Conservation (phyloP, 2,329 filamentous ascomycete genomes). For the Lasiodiplodia citricola region DNA sequence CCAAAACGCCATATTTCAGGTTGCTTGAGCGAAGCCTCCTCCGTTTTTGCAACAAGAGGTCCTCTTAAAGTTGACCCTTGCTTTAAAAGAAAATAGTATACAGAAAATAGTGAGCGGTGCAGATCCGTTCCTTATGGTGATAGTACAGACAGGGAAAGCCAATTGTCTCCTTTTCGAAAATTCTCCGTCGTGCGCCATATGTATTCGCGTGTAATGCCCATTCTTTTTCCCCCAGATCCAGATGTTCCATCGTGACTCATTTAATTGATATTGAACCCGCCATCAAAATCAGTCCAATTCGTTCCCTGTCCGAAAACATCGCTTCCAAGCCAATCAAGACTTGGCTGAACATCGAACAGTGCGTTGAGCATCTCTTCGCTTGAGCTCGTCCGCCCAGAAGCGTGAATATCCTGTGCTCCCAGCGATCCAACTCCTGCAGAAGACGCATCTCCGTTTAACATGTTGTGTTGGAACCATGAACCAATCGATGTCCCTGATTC, state of each 20-base stretch:
- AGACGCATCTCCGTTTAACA: not conserved
- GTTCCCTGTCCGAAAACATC: conserved; percentile 31
- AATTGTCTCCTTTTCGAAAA: not conserved
- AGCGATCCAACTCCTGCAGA: not conserved
- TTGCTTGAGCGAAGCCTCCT: too few species aligned
- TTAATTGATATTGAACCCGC: not conserved
- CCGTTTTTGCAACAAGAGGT: too few species aligned
- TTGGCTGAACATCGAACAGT: conserved; percentile 41
- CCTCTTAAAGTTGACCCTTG: not conserved
- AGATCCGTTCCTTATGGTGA: not conserved
- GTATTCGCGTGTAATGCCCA: not conserved
- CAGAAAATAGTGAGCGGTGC: not conserved
- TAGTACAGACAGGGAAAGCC: not conserved
- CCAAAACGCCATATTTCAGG: too few species aligned
- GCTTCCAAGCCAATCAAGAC: conserved; percentile 42
- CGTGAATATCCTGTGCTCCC: not conserved
- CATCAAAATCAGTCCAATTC: conserved; percentile 3
- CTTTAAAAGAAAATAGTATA: not conserved
- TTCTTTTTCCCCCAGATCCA: not conserved
- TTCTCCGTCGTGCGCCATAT: not conserved
- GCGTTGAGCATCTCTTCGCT: conserved; percentile 44
- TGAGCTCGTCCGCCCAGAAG: conserved; percentile 10
- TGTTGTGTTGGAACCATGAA: conserved; percentile 8
- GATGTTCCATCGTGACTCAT: not conserved
- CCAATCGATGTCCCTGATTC: not conserved